These are phyloP conservation scores for Neofusicoccum sp. DNA, from an alignment of 2,329 filamentous ascomycete species.

Conservation along the genomic window DNA sequence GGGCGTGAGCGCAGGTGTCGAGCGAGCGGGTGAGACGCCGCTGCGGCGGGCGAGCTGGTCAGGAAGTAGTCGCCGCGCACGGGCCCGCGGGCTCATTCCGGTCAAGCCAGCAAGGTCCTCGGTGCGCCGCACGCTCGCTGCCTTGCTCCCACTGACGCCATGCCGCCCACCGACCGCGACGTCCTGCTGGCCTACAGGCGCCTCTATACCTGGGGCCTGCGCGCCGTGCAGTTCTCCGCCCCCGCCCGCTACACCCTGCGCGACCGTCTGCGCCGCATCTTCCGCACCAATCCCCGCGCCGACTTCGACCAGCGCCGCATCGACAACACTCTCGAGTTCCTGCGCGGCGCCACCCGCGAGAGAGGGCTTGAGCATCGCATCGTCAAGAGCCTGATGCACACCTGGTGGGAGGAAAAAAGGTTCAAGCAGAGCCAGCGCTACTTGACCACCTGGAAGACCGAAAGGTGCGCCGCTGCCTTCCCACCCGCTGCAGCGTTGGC, in stretches of 20 bases:
- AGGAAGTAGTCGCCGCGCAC: constrained; percentile 3
- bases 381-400: constrained; percentile 63
- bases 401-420: constrained; percentile 44
- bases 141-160: neutral
- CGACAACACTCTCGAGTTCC: constrained; percentile 67
- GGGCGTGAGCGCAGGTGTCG: neutral
- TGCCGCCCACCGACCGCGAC: constrained; percentile 2
- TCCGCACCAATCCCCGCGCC: constrained; percentile 33
- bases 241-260: constrained; percentile 64
- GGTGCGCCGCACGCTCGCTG: neutral
- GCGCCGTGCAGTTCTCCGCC: constrained; percentile 68
- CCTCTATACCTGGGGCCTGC: constrained; percentile 65
- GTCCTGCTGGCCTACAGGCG: constrained; percentile 67
- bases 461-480: neutral
- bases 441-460: neutral
- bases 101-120: neutral
- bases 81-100: neutral
- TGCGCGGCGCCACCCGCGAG: constrained; percentile 62
- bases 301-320: constrained; percentile 48
- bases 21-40: neutral
- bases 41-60: constrained; percentile 2
- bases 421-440: constrained; percentile 2
- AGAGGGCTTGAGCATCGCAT: constrained; percentile 70
- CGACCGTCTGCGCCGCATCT: constrained; percentile 46
- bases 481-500: too few species aligned